These are phyloP conservation scores for Mortierella sp. DNA, from an alignment of 371 early-diverging fungal genomes.

Conservation along the genomic window DNA sequence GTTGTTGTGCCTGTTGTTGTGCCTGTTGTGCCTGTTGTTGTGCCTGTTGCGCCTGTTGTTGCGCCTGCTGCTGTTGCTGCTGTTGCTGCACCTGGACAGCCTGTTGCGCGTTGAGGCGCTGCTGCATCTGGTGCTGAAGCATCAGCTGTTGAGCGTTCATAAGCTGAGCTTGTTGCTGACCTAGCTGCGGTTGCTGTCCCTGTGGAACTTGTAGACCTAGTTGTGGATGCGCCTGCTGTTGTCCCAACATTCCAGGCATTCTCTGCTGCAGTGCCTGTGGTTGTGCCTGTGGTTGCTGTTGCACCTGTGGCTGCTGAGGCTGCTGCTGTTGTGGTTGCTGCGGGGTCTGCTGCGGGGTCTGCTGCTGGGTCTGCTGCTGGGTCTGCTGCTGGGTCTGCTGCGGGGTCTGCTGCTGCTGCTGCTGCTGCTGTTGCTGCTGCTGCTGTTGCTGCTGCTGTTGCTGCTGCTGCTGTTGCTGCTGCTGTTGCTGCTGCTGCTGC, in stretches of 20 bases:
- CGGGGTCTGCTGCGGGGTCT: conserved; percentile 53
- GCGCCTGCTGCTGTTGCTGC: conserved; percentile 8
- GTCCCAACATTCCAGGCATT: conserved; percentile 16
- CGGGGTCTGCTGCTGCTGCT: conserved; percentile 53
- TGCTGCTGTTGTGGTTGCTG: too few species aligned
- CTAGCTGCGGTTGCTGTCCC: too few species aligned
- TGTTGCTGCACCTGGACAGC: not conserved
- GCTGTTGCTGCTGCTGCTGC: not conserved
- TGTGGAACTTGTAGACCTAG: too few species aligned
- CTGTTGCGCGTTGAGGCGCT: conserved; percentile 1
- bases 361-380: conserved; percentile 35
- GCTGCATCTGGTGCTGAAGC: conserved; percentile 2
- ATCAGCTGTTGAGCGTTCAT: conserved; percentile 36
- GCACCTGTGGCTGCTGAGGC: conserved; percentile 37
- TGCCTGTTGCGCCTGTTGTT: conserved; percentile 11
- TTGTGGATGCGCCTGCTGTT: conserved; percentile 29
- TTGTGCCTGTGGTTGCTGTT: conserved; percentile 35
- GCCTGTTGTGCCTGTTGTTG: conserved; percentile 10
- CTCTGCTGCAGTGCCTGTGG: conserved; percentile 11
- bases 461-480: not conserved
- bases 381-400: conserved; percentile 51
- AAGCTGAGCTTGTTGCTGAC: conserved; percentile 36
- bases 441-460: not conserved
- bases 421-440: not conserved
- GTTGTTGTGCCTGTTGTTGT: conserved; percentile 12